Conservation (phyloP, 1,284 basidiomycete genomes). For the Trichosporon ovoides region DNA sequence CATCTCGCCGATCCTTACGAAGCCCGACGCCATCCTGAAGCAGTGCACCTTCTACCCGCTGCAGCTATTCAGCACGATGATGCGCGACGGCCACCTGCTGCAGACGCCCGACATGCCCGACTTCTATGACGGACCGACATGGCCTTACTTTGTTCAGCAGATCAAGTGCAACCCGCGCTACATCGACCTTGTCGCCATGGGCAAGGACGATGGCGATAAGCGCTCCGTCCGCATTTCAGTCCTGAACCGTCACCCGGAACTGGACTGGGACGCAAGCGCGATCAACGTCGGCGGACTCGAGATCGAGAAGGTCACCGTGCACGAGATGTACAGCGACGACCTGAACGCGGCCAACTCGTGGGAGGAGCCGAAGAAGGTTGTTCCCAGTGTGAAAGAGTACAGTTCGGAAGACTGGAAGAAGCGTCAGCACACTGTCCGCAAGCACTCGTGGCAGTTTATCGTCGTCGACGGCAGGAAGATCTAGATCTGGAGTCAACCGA, state of each 20-base stretch:
- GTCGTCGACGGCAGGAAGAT: constrained; percentile 8
- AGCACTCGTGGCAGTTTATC: constrained; percentile 38
- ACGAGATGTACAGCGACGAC: constrained; percentile 21
- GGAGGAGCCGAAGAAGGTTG: constrained; percentile 22
- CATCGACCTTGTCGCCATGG: constrained; percentile 31
- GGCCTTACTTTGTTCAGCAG: constrained; percentile 31
- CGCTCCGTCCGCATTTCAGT: constrained; percentile 26
- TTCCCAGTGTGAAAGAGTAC: constrained; percentile 23
- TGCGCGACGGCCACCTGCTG: constrained; percentile 30
- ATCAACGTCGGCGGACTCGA: constrained; percentile 27
- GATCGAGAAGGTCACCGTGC: constrained; percentile 13
- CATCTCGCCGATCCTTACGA: constrained; percentile 33
- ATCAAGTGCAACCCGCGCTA: constrained; percentile 23
- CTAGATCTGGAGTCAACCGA: too few species aligned
- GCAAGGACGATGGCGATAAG: constrained; percentile 12
- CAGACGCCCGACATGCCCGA: constrained; percentile 15
- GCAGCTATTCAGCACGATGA: constrained; percentile 25
- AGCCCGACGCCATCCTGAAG: constrained; percentile 22
- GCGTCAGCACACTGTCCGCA: constrained; percentile 24
- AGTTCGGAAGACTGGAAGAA: constrained; percentile 23
- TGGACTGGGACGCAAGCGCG: constrained; percentile 26
- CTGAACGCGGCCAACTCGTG: constrained; percentile 21
- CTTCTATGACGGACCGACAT: constrained; percentile 28
- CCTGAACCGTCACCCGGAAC: constrained; percentile 29
- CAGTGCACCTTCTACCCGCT: constrained; percentile 33